phyloP scores from a whole-genome alignment of 2,329 filamentous ascomycete genomes.

The Penicillium sp. region DNA sequence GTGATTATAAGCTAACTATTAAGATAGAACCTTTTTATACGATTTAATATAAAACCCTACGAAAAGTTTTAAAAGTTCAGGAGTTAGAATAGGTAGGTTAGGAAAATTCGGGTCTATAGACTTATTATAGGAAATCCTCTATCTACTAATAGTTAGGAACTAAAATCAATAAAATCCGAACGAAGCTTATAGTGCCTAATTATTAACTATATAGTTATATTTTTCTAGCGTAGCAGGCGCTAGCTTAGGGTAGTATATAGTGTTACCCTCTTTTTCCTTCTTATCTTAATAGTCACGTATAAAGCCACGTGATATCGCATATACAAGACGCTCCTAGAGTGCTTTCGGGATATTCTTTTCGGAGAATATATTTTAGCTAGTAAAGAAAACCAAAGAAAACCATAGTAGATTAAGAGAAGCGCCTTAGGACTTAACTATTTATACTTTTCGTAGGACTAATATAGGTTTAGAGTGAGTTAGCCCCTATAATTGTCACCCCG shows the following conservation, averaged over 20 bases:
- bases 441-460: not conserved
- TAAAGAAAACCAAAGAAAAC: not conserved
- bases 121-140: not conserved
- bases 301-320: not conserved
- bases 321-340: not conserved
- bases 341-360: not conserved
- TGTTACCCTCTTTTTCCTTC: not conserved
- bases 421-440: not conserved
- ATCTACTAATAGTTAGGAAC: not conserved
- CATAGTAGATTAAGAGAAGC: not conserved
- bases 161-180: not conserved
- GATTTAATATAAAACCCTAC: constrained; percentile 12
- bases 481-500: not conserved
- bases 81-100: constrained; percentile 4
- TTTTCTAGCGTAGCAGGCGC: not conserved
- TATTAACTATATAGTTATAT: not conserved
- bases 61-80: constrained; percentile 17
- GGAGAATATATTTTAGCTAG: not conserved
- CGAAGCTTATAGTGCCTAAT: not conserved
- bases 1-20: constrained; percentile 6
- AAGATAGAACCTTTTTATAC: constrained; percentile 5
- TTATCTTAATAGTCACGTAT: not conserved
- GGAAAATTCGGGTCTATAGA: not conserved
- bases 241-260: not conserved
- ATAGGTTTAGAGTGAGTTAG: not conserved